A percentile compares a stretch with the other conserved stretches of the same genome.
Evolutionary conservation across 129 eudicot species (phyloP).

Genomic region (Glebionis coronaria): DNA sequence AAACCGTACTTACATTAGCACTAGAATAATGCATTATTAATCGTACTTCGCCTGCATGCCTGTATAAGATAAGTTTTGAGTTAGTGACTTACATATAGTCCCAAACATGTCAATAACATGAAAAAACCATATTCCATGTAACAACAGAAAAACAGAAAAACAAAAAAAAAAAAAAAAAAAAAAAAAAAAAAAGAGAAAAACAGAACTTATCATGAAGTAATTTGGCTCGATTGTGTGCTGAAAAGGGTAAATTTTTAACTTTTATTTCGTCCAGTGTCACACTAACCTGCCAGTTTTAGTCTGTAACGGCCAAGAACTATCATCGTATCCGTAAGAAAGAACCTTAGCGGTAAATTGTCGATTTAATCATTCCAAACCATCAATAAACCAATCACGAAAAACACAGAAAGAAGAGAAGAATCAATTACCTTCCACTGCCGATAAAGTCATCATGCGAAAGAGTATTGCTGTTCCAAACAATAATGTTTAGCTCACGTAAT

Average conservation of each 20-base stretch:
- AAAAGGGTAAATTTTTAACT: too few relatives aligned
- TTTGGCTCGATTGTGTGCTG: neutral
- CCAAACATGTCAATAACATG: neutral
- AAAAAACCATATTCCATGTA: neutral
- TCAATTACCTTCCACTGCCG: conserved; percentile 89
- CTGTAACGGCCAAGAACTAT: conserved; percentile 78
- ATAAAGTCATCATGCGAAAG: conserved; percentile 62
- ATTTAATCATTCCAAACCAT: neutral
- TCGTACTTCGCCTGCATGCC: conserved; percentile 88
- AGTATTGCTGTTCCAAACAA: conserved; percentile 88
- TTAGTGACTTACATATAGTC: neutral
- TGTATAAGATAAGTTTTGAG: conserved; percentile 12
- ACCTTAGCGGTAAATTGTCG: conserved; percentile 44
- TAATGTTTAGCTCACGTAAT: conserved; percentile 56
- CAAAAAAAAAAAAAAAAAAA: too few relatives aligned
- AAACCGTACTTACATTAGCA: conserved; percentile 53
- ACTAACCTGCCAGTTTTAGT: conserved; percentile 69
- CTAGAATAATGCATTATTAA: conserved; percentile 59
- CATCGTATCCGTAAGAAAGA: conserved; percentile 68
- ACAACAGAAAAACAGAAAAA: neutral
- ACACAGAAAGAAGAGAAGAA: neutral
- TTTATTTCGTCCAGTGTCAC: neutral
- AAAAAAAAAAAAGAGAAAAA: too few relatives aligned
- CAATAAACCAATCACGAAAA: neutral
- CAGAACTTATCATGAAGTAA: neutral